phyloP scores from a whole-genome alignment of 495 filamentous ascomycete genomes.

The Talaromyces adpressus region DNA sequence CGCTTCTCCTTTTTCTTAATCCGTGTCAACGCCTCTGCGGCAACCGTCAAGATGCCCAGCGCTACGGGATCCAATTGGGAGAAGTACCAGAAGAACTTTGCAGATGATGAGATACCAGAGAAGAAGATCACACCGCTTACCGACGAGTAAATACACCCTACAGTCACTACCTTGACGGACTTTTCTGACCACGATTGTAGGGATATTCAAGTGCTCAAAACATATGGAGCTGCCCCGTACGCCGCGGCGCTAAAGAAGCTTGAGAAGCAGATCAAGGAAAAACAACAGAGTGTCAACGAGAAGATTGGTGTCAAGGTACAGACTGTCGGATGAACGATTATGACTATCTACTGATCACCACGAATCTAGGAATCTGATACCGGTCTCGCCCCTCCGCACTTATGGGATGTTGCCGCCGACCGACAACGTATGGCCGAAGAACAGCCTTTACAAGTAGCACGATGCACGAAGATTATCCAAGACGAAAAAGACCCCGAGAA shows the following conservation, averaged over 20 bases:
- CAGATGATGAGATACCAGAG: constrained; percentile 93
- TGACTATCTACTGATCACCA: constrained; percentile 18
- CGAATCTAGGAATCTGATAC: constrained; percentile 85
- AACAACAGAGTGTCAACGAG: constrained; percentile 92
- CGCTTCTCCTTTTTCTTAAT: background rate
- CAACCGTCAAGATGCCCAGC: constrained; percentile 61
- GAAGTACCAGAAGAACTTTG: constrained; percentile 95
- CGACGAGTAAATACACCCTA: constrained; percentile 67
- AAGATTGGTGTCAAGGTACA: constrained; percentile 79
- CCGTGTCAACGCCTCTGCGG: background rate
- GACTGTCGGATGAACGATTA: constrained; percentile 35
- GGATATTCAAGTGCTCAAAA: constrained; percentile 98
- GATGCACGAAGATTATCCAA: constrained; percentile 98
- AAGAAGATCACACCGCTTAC: constrained; percentile 98
- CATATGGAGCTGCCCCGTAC: constrained; percentile 96
- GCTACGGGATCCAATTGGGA: constrained; percentile 93
- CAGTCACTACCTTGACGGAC: background rate
- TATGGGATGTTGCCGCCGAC: constrained; percentile 98
- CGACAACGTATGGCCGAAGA: constrained; percentile 97
- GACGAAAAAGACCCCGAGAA: constrained; percentile 96
- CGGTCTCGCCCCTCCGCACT: constrained; percentile 91
- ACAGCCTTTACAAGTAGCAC: constrained; percentile 93
- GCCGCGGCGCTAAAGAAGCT: constrained; percentile 87
- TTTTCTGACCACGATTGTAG: constrained; percentile 40
- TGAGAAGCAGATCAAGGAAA: constrained; percentile 97